These are phyloP conservation scores for Viola odorata DNA, from an alignment of 345 rosid species.

Conservation along the genomic window DNA sequence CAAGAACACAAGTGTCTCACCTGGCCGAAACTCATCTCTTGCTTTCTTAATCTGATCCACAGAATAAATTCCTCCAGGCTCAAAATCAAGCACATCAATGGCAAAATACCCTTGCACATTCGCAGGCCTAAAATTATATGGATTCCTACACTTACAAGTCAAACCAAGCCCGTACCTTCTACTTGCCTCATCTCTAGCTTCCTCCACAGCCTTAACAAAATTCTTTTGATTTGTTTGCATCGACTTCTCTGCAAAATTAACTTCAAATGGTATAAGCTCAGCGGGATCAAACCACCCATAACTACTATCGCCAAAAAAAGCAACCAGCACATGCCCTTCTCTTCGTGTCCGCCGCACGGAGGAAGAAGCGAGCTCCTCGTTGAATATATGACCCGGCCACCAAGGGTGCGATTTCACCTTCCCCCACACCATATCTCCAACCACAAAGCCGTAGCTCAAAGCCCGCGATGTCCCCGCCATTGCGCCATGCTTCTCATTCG, in stretches of 20 bases:
- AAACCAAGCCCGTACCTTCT: slow-evolving; percentile 75
- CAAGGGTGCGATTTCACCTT: slow-evolving; percentile 98
- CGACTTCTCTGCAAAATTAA: slow-evolving; percentile 58
- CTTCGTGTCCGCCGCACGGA: slow-evolving; percentile 80
- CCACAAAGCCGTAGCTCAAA: slow-evolving; percentile 68
- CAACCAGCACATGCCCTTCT: slow-evolving; percentile 83
- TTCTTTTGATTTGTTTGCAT: slow-evolving; percentile 59
- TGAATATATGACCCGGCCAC: slow-evolving; percentile 99
- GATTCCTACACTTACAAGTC: slow-evolving; percentile 78
- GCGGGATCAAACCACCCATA: slow-evolving; percentile 99
- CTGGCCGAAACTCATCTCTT: slow-evolving; percentile 57
- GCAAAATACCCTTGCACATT: slow-evolving; percentile 60
- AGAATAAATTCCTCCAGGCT: slow-evolving; percentile 66
- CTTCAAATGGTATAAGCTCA: slow-evolving; percentile 84
- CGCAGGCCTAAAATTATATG: slow-evolving; percentile 62
- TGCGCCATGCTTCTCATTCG: slow-evolving; percentile 57
- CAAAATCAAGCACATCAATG: slow-evolving; percentile 90
- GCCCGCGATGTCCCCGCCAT: slow-evolving; percentile 63
- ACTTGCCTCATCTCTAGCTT: slow-evolving; percentile 84
- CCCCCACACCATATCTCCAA: slow-evolving; percentile 99
- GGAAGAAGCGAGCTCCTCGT: slow-evolving; percentile 73
- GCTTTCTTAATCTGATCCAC: slow-evolving; percentile 63
- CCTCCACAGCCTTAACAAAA: slow-evolving; percentile 86
- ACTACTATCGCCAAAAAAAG: slow-evolving; percentile 96
- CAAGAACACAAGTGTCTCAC: slow-evolving; percentile 49